Evolutionary conservation across 2,329 filamentous ascomycete species (phyloP).

Genomic region (Microthyrium microscopicum): DNA sequence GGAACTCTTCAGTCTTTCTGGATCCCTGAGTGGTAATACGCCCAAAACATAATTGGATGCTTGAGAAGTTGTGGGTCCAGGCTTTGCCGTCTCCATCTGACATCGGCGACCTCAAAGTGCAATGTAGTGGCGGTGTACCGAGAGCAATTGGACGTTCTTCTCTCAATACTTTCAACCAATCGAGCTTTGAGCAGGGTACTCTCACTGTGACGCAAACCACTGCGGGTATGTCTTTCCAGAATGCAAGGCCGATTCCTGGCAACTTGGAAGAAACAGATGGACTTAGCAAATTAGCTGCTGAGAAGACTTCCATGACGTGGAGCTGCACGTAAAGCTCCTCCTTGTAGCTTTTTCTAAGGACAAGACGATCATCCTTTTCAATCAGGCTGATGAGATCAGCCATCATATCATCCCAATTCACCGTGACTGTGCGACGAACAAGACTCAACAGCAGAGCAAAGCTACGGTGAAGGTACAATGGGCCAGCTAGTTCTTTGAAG

Average conservation of each 20-base stretch:
- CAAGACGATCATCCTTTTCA: not conserved
- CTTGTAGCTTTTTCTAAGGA: not conserved
- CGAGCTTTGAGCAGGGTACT: not conserved
- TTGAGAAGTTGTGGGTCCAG: constrained; percentile 12
- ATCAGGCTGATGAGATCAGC: not conserved
- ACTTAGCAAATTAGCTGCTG: too few relatives aligned
- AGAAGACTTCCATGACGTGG: not conserved
- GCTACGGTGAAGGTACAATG: not conserved
- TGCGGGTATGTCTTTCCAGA: not conserved
- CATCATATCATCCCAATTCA: not conserved
- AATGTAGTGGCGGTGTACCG: constrained; percentile 5
- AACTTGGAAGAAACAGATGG: too few relatives aligned
- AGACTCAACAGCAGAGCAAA: not conserved
- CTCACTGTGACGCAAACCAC: not conserved
- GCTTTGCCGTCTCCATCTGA: too few relatives aligned
- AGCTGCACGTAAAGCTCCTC: not conserved
- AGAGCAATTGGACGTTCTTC: not conserved
- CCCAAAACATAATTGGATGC: constrained; percentile 14
- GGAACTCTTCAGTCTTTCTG: constrained; percentile 9
- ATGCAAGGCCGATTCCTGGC: not conserved
- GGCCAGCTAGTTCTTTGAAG: not conserved
- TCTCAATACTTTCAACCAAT: constrained; percentile 1
- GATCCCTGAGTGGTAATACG: constrained; percentile 10
- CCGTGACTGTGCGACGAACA: not conserved
- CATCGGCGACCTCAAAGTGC: constrained; percentile 9